phyloP scores from a whole-genome alignment of 2,329 filamentous ascomycete genomes.

The Cercospora sp. region DNA sequence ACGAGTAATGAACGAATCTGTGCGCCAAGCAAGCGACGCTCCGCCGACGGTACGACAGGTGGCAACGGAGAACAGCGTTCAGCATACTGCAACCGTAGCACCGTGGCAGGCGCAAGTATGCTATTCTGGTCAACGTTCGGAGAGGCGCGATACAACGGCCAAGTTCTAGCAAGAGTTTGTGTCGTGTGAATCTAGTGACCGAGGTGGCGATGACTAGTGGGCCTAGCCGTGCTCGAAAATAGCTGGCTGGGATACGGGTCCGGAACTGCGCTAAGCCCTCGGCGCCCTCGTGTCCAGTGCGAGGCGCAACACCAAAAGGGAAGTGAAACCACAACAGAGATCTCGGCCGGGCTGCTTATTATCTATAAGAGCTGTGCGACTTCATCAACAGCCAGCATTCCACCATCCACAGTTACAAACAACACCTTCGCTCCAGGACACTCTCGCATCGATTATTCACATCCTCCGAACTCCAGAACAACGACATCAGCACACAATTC shows the following conservation, averaged over 20 bases:
- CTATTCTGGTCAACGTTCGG: not conserved
- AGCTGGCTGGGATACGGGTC: not conserved
- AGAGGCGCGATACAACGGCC: not conserved
- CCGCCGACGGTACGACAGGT: not conserved
- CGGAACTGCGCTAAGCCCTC: not conserved
- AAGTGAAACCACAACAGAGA: not conserved
- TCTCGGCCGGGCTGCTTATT: not conserved
- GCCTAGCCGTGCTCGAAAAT: not conserved
- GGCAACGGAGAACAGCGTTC: not conserved
- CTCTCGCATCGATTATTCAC: not conserved
- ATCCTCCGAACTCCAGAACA: not conserved
- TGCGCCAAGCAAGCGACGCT: not conserved
- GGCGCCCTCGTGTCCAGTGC: not conserved
- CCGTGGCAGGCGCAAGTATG: not conserved
- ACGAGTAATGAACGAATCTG: slow-evolving; percentile 2
- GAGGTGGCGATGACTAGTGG: not conserved
- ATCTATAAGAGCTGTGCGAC: not conserved
- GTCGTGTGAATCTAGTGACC: slow-evolving; percentile 3
- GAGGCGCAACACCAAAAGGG: not conserved
- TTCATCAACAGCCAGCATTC: not conserved
- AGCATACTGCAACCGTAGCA: not conserved
- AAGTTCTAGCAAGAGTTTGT: not conserved
- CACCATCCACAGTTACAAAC: not conserved
- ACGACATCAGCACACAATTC: not conserved
- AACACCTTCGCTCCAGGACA: not conserved